A percentile compares a stretch with the other conserved stretches of the same genome.
phyloP scores from a whole-genome alignment of 139 green algal genomes.

The Chlorella sp. region DNA sequence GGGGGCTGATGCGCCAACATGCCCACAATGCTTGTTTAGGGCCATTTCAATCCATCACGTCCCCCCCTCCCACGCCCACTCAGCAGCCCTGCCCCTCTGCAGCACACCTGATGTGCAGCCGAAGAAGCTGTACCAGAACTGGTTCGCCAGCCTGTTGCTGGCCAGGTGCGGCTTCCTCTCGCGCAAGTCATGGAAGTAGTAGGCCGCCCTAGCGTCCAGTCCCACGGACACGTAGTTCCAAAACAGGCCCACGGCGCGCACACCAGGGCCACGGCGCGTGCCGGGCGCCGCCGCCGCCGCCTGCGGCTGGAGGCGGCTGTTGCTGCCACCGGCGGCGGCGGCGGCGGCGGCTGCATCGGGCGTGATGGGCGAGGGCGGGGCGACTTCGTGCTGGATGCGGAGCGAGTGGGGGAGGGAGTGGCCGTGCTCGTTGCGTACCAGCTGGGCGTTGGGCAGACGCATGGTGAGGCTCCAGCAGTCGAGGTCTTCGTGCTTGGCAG shows the following conservation, averaged over 20 bases:
- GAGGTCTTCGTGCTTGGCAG: conserved; percentile 15
- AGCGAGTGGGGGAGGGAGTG: conserved; percentile 16
- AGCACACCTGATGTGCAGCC: conserved; percentile 26
- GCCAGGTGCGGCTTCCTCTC: conserved; percentile 29
- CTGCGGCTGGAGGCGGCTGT: too few relatives aligned
- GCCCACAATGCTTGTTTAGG: not conserved
- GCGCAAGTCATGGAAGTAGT: conserved; percentile 73
- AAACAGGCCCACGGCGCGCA: conserved; percentile 30
- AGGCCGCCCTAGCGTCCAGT: conserved; percentile 70
- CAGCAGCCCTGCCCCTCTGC: not conserved
- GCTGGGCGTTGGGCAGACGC: conserved; percentile 9
- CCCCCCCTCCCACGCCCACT: too few relatives aligned
- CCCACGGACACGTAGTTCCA: conserved; percentile 39
- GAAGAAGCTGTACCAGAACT: conserved; percentile 64
- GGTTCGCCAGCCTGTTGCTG: conserved; percentile 49
- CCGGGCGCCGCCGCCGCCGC: not conserved
- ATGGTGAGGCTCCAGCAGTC: conserved; percentile 45
- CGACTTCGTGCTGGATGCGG: not conserved
- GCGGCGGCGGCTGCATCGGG: not conserved
- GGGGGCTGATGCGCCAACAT: not conserved
- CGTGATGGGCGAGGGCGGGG: not conserved
- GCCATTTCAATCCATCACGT: too few relatives aligned
- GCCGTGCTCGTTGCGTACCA: too few relatives aligned
- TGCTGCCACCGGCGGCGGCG: too few relatives aligned
- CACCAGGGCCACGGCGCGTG: not conserved